Percentiles rank a stretch among this genome's conserved stretches.
phyloP scores from a whole-genome alignment of 257 asterid genomes.

The Solanum paucissectum region DNA sequence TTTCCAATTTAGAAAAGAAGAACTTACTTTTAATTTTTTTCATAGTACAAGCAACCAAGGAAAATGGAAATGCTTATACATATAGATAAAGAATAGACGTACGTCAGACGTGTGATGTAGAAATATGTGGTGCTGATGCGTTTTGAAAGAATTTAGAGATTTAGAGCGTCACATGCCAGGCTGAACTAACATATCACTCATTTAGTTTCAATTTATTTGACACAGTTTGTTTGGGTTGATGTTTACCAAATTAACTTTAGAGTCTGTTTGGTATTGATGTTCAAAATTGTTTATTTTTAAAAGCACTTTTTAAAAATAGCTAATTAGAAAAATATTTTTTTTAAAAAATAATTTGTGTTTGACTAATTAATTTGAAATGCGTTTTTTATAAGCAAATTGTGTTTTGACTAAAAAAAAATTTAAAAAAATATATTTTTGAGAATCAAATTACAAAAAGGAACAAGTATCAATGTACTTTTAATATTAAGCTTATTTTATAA shows the following conservation, averaged over 20 bases:
- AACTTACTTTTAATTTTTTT: not conserved
- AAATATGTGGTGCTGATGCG: not conserved
- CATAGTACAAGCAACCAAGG: not conserved
- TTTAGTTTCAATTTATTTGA: not conserved
- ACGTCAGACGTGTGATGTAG: not conserved
- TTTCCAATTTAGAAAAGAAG: not conserved
- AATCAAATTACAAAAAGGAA: too few species aligned
- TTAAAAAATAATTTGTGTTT: too few species aligned
- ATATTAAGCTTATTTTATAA: too few species aligned
- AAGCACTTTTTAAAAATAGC: too few species aligned
- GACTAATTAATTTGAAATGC: too few species aligned
- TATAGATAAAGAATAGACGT: not conserved
- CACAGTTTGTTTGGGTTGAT: too few species aligned
- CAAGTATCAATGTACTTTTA: too few species aligned
- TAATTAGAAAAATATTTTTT: too few species aligned
- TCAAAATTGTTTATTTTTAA: not conserved
- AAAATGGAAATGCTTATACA: not conserved
- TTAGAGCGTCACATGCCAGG: not conserved
- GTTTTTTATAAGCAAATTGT: too few species aligned
- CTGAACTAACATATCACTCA: not conserved
- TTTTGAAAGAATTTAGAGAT: not conserved
- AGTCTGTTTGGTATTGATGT: fast-evolving
- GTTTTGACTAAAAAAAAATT: too few species aligned
- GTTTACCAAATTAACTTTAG: not conserved
- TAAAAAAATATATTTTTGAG: too few species aligned